Evolutionary conservation across 2,329 filamentous ascomycete genomes (phyloP), one percentile per base, ranked within the genome.

Genomic region (Madurella fahalii): DNA sequence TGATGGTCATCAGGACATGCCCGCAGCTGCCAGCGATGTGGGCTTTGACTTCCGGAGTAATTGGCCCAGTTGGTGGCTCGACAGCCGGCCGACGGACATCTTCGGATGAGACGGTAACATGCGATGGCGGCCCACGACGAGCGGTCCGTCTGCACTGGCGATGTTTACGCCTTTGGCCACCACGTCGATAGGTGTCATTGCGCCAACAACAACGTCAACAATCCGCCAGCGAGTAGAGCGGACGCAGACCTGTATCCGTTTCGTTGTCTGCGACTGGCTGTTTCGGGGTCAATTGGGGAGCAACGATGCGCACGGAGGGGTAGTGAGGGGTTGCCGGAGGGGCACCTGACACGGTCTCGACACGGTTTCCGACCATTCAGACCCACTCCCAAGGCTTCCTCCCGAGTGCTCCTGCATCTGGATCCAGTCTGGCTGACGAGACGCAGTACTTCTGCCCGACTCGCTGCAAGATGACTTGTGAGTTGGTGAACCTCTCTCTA

Each of bases 271-370:
- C 53, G 56, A 54, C 52, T 59, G 56, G 54, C 52, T 48, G 40
- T 40, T 60, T 61, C 51, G 41, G 58, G 50, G 47, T 37, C 44
- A 54, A 53, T 57, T 58, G 54, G 58, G 54, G 53, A 53, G 58
- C 51, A 59, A 47, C 55, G 40, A 49, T 43, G 41, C 55, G 53
- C 57, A 53, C 53, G 57, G 61, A 61, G 61, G 62, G 57, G 53
- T 50, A 58, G 48, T 50, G 54, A 59, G 58, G 57, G 58, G 56
- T 46, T 25, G 25, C 31, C 50, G 54, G 58, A 59, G 60, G 57
- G 57, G 52, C 62, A 63, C 53, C 48, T 63, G 60, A 61, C 60
- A 52, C 51, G 46, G 54, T 54, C 55, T 56, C 47, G 44, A 57
- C 47, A 34, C 20, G 47, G 30, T 31, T 52, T 16, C 41, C 52